A percentile compares a stretch with the other conserved stretches of the same genome.
phyloP scores from a whole-genome alignment of 1,284 basidiomycete species.

The Malassezia slooffiae region DNA sequence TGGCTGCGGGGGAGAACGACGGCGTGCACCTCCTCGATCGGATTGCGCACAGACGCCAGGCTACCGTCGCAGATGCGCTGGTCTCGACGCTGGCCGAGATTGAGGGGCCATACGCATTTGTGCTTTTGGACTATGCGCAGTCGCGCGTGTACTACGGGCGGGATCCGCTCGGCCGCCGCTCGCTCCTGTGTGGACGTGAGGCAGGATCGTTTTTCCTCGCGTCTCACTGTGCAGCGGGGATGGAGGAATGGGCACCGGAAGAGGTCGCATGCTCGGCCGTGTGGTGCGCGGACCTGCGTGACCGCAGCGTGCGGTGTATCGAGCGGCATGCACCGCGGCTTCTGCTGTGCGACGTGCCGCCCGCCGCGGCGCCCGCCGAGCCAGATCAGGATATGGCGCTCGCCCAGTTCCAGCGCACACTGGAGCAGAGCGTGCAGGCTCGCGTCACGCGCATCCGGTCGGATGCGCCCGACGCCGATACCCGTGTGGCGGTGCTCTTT shows the following conservation, averaged over 20 bases:
- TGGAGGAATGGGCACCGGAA: conserved; percentile 51
- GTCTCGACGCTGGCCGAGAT: conserved; percentile 15
- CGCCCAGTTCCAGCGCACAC: no score
- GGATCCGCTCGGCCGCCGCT: conserved; percentile 82
- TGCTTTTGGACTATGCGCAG: conserved; percentile 28
- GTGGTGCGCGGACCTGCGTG: conserved; percentile 52
- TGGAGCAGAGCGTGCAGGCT: conserved; percentile 47
- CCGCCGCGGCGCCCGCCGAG: no score
- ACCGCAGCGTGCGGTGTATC: conserved; percentile 3
- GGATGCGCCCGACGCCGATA: conserved; percentile 1
- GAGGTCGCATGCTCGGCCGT: conserved; percentile 58
- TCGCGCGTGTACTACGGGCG: conserved; percentile 62
- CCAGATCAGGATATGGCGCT: no score
- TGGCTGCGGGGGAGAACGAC: conserved; percentile 25
- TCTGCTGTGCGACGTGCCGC: no score
- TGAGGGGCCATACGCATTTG: conserved; percentile 39
- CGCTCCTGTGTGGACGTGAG: conserved; percentile 50
- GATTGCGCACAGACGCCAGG: conserved; percentile 4
- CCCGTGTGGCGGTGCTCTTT: conserved; percentile 72
- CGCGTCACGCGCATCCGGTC: conserved; percentile 50
- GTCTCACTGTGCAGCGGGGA: conserved; percentile 48
- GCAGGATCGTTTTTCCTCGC: conserved; percentile 54
- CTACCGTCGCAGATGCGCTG: not conserved
- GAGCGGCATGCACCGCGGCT: no score
- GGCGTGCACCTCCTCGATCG: conserved; percentile 18